Evolutionary conservation across 139 green algal genomes (phyloP).

Genomic region (Closterium sp.): DNA sequence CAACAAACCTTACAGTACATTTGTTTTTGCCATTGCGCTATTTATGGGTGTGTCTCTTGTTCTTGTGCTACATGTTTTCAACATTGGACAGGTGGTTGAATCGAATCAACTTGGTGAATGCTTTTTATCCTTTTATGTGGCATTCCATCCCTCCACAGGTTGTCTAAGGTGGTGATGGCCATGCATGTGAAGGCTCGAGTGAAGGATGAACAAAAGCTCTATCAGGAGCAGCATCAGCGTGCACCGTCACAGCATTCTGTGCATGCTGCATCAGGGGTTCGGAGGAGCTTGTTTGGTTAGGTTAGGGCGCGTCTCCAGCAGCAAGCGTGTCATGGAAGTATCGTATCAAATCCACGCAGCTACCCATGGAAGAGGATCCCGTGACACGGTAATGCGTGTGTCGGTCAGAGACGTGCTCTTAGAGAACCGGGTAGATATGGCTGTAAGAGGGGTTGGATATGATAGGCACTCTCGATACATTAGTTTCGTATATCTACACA

Average conservation of each 20-base stretch:
- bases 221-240: background rate
- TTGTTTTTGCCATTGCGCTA: background rate
- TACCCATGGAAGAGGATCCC: no score
- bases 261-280: background rate
- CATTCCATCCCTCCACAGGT: background rate
- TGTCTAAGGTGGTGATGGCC: background rate
- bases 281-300: background rate
- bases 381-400: no score
- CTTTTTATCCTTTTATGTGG: background rate
- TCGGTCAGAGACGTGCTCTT: no score
- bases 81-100: background rate
- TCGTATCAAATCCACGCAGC: no score
- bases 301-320: no score
- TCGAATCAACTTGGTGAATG: background rate
- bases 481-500: no score
- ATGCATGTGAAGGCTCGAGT: background rate
- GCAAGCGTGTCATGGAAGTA: no score
- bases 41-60: no score
- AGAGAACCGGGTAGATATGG: no score
- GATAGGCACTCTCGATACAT: no score
- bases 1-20: no score
- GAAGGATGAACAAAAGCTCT: background rate
- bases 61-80: no score
- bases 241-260: background rate
- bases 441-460: background rate